These are phyloP conservation scores for Zizania palustris DNA, from an alignment of 202 grass and related monocot species.

Conservation along the genomic window DNA sequence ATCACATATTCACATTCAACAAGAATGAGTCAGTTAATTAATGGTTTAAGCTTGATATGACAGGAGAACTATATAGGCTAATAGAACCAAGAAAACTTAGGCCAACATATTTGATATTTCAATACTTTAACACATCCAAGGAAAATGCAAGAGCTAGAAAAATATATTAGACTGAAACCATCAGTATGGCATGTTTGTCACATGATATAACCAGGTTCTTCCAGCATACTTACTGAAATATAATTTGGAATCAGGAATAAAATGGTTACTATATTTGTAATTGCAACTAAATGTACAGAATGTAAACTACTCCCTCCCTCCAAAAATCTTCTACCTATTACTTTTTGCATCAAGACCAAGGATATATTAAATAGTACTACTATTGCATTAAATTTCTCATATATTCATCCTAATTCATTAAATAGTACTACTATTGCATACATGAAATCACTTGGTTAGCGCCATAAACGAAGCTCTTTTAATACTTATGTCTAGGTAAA, in stretches of 20 bases:
- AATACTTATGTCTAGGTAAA: too few species aligned
- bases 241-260: not conserved
- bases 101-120: not conserved
- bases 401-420: too few species aligned
- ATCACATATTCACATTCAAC: slow-evolving; percentile 10
- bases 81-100: slow-evolving; percentile 9
- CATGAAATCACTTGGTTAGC: too few species aligned
- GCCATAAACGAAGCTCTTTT: too few species aligned
- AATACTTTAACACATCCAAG: not conserved
- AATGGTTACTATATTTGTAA: not conserved
- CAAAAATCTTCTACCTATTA: too few species aligned
- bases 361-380: too few species aligned
- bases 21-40: slow-evolving; percentile 14
- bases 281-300: not conserved
- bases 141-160: slow-evolving; percentile 8
- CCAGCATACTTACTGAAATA: not conserved
- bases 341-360: too few species aligned
- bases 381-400: too few species aligned
- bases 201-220: slow-evolving; percentile 3
- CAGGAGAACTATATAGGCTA: not conserved
- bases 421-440: too few species aligned
- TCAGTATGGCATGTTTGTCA: not conserved
- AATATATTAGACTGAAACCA: slow-evolving; percentile 12
- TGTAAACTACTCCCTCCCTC: too few species aligned
- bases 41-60: slow-evolving; percentile 12